phyloP scores from a whole-genome alignment of 805 yeast species.

The Kodamaea sagamina region DNA sequence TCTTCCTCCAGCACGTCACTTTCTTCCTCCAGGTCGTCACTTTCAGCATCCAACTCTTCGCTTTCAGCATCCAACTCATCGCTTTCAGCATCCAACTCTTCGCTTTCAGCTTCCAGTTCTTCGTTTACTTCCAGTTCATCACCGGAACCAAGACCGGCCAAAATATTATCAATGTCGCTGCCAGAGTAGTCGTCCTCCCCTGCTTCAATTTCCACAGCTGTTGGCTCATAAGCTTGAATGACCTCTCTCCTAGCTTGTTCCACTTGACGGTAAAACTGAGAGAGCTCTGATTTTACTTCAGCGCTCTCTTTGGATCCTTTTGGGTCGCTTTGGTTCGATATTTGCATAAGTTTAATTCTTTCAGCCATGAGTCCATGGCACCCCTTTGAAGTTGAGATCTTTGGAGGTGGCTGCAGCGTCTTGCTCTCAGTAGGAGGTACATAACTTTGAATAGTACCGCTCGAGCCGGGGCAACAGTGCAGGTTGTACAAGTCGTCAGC shows the following conservation, averaged over 20 bases:
- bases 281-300: neutral
- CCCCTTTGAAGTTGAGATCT: conserved; percentile 11
- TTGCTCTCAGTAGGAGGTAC: neutral
- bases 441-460: neutral
- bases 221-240: neutral
- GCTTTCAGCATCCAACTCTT: neutral
- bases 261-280: neutral
- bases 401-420: neutral
- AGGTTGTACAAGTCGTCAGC: conserved; percentile 8
- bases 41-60: conserved; percentile 5
- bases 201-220: conserved; percentile 2
- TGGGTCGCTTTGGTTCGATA: neutral
- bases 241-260: conserved; percentile 1
- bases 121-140: neutral
- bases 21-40: conserved; percentile 10
- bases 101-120: neutral
- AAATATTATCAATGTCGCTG: conserved; percentile 11
- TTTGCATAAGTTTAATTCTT: conserved; percentile 9
- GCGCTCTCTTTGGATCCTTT: conserved; percentile 4
- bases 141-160: neutral
- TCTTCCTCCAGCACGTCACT: conserved; percentile 1
- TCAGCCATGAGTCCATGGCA: conserved; percentile 13
- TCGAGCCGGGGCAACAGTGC: conserved; percentile 3
- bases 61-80: conserved; percentile 4
- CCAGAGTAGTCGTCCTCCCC: conserved; percentile 10